phyloP scores from a whole-genome alignment of 495 filamentous ascomycete species.

The Aeminium ludgeri region DNA sequence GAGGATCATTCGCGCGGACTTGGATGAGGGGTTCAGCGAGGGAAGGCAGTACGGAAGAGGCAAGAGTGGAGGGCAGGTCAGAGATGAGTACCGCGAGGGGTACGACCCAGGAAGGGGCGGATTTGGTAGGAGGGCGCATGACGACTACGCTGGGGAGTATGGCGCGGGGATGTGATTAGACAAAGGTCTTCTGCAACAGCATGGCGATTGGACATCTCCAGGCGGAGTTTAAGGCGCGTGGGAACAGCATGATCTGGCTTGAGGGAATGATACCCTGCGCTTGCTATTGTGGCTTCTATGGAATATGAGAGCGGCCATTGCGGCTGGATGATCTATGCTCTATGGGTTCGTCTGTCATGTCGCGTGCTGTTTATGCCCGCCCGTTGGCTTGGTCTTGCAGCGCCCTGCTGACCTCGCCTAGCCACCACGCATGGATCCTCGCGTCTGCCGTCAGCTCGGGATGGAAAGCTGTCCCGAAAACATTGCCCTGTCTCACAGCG shows the following conservation, averaged over 20 bases:
- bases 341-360: too few relatives aligned
- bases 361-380: too few relatives aligned
- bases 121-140: conserved; percentile 35
- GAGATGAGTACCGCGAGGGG: conserved; percentile 93
- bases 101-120: conserved; percentile 90
- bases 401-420: conserved; percentile 42
- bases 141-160: conserved; percentile 16
- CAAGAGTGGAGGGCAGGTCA: conserved; percentile 90
- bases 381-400: too few relatives aligned
- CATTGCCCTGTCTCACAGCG: conserved; percentile 81
- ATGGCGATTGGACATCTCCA: too few relatives aligned
- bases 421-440: conserved; percentile 89
- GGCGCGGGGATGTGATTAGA: not conserved
- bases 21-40: conserved; percentile 91
- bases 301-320: too few relatives aligned
- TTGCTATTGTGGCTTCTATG: too few relatives aligned
- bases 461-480: conserved; percentile 93
- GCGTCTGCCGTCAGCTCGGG: conserved; percentile 82
- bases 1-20: conserved; percentile 86
- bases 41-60: conserved; percentile 81
- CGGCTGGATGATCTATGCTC: too few relatives aligned
- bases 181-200: too few relatives aligned
- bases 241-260: too few relatives aligned
- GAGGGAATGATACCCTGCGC: too few relatives aligned
- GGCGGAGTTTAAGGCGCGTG: too few relatives aligned